Evolutionary conservation across 768 basidiomycete genomes (phyloP), one percentile per base, ranked within the genome.

Genomic region (Roridomyces roridus): DNA sequence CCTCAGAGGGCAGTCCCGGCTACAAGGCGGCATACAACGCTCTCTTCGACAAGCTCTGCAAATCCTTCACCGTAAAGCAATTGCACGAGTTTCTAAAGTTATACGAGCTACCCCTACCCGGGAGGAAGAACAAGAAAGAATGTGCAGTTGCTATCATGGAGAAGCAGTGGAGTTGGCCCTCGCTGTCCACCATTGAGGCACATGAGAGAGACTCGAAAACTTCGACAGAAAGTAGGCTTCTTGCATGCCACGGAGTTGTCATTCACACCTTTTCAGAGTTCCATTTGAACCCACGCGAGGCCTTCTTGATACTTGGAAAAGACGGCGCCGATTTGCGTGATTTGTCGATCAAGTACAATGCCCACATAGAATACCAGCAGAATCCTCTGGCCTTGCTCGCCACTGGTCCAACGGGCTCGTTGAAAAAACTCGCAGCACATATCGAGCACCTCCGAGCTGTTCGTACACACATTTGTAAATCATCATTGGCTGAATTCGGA

Each of bases 251-350:
- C 26, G 26, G 14, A 36, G 51, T 28, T 34, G 14, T 44, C 25
- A 47, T 39, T n/a, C 18, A 40, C 23, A 37, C 39, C 26, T 54
- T 23, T 45, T 47, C 62, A 92, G 91, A 70, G 3, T 82, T 88
- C 63, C 70, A 79, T 28, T 71, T 92, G 54, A 79, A 77, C 17
- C 79, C 84, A 4, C 80, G 77, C 46, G 79, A 89, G 62, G 77
- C 90, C 6, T 90, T 92, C 67, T 67, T 92, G 26, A 77, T 92
- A 26, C 78, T 93, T 58, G 90, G 90, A 36, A 86, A 81, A 80
- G 91, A 91, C 68, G 90, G 90, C 31, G 71, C 75, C 36, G 79
- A 91, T 64, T 74, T 89, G 28, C 68, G 87, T 53, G 75, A 80
- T 21, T 57, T 91, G 45, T 85, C 88, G n/a, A 75, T 72, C 59